A percentile compares a stretch with the other conserved stretches of the same genome.
phyloP scores from a whole-genome alignment of 179 eudicot genomes.

The Actinidia arguta region DNA sequence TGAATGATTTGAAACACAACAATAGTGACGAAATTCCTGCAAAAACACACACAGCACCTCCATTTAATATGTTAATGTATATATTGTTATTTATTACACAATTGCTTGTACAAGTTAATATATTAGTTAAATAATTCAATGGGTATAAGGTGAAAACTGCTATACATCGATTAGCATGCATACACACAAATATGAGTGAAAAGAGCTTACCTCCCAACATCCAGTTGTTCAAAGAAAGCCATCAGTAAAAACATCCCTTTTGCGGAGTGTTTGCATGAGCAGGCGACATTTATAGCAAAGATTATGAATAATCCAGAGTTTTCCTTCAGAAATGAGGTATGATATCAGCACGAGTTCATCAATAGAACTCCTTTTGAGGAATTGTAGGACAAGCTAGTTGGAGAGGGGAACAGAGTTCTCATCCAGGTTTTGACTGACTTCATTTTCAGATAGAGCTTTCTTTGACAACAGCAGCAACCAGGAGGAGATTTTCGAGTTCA shows the following conservation, averaged over 20 bases:
- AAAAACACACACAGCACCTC: too few species aligned
- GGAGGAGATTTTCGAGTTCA: slow-evolving; percentile 48
- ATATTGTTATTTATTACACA: too few species aligned
- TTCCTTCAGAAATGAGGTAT: not conserved
- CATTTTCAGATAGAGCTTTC: slow-evolving; percentile 57
- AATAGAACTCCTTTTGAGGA: slow-evolving; percentile 54
- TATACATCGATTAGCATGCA: not conserved
- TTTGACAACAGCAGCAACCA: slow-evolving; percentile 68
- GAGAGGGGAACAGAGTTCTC: slow-evolving; percentile 52
- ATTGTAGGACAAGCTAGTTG: slow-evolving; percentile 59
- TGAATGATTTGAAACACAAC: too few species aligned
- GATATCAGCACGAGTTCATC: slow-evolving; percentile 21
- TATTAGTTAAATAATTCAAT: not conserved
- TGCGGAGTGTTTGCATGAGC: not conserved
- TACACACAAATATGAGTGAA: not conserved
- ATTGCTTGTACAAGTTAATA: not conserved
- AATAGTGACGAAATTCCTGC: too few species aligned
- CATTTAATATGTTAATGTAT: too few species aligned
- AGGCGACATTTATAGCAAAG: not conserved
- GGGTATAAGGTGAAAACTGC: not conserved
- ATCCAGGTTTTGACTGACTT: slow-evolving; percentile 64
- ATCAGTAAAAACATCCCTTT: not conserved
- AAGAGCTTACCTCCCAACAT: not conserved
- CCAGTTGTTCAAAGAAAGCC: not conserved
- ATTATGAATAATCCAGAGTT: not conserved